A percentile compares a stretch with the other conserved stretches of the same genome.
These are phyloP conservation scores for Saturnispora sanitii DNA, from an alignment of 805 yeast species.

Conservation along the genomic window DNA sequence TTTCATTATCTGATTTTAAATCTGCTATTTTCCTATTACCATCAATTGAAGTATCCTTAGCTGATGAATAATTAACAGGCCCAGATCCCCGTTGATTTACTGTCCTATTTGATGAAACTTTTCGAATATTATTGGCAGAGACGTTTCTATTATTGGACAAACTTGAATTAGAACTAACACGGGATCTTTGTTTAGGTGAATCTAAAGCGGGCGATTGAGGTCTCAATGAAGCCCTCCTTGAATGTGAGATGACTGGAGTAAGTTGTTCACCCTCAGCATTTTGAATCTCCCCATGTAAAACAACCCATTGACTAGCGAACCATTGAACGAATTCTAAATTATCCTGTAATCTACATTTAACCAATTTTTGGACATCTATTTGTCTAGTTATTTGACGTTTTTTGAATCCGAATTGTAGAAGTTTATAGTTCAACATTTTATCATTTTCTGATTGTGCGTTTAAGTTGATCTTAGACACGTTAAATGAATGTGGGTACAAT, in stretches of 20 bases:
- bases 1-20: too few relatives aligned
- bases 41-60: too few relatives aligned
- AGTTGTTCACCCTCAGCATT: not conserved
- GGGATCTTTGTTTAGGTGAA: not conserved
- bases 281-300: slow-evolving; percentile 19
- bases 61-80: too few relatives aligned
- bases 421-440: slow-evolving; percentile 68
- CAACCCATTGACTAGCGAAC: slow-evolving; percentile 78
- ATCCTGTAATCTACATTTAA: slow-evolving; percentile 87
- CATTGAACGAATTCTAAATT: slow-evolving; percentile 91
- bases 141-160: too few relatives aligned
- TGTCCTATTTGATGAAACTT: too few relatives aligned
- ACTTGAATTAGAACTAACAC: too few relatives aligned
- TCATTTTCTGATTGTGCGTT: slow-evolving; percentile 67
- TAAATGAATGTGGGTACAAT: slow-evolving; percentile 62
- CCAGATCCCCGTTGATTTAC: too few relatives aligned
- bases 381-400: slow-evolving; percentile 60
- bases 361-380: slow-evolving; percentile 71
- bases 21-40: too few relatives aligned
- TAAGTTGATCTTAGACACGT: slow-evolving; percentile 69
- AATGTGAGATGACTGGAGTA: slow-evolving; percentile 5
- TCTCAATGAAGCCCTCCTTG: slow-evolving; percentile 1
- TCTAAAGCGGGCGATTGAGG: slow-evolving; percentile 4
- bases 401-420: slow-evolving; percentile 72
- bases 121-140: too few relatives aligned